phyloP scores from a whole-genome alignment of 306 rosid species.

The Pachyrhizus erosus region DNA sequence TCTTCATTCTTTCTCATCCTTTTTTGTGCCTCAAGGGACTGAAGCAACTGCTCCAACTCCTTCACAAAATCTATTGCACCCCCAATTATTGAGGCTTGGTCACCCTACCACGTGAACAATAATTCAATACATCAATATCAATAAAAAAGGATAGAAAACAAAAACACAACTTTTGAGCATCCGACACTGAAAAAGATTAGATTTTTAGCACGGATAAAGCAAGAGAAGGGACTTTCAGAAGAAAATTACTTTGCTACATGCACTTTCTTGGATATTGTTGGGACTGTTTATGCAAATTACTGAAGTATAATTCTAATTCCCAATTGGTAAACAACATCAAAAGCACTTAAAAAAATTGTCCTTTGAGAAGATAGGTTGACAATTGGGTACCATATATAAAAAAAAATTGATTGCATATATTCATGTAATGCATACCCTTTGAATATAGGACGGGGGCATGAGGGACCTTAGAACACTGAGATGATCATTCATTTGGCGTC shows the following conservation, averaged over 20 bases:
- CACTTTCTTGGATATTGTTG: neutral
- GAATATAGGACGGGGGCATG: conserved; percentile 85
- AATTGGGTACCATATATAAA: neutral
- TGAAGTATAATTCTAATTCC: neutral
- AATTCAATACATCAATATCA: neutral
- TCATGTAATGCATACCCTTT: conserved; percentile 58
- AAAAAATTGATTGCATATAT: neutral
- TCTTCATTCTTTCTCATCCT: conserved; percentile 58
- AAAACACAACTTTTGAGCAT: neutral
- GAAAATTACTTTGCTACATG: neutral
- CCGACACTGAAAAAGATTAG: conserved; percentile 30
- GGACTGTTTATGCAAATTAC: neutral
- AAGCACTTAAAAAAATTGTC: neutral
- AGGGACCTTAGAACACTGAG: conserved; percentile 86
- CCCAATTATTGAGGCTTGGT: conserved; percentile 96
- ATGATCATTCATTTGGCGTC: conserved; percentile 97
- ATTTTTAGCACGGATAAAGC: conserved; percentile 44
- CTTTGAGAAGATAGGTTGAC: conserved; percentile 23
- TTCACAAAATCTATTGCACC: conserved; percentile 98
- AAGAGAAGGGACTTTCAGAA: neutral
- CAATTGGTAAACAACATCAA: neutral
- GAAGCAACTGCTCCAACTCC: conserved; percentile 84
- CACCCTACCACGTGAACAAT: conserved; percentile 60
- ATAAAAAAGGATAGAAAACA: neutral
- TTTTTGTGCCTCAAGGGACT: conserved; percentile 80